Evolutionary conservation across 305 asterid species (phyloP), one percentile per base, ranked within the genome.

Genomic region (Solanum aculeatissimum): DNA sequence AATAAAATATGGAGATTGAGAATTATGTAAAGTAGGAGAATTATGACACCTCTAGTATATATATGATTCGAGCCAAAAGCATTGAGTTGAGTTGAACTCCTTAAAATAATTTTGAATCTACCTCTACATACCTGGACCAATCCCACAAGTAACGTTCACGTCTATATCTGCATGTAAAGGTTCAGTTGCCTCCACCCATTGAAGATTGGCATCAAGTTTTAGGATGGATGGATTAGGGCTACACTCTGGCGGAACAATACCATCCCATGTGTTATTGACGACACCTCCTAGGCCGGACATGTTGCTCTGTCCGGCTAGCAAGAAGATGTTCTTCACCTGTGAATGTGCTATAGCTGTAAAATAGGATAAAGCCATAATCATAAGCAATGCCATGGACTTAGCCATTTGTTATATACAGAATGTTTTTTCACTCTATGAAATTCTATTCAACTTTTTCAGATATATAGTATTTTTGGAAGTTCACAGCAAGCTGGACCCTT

Each of bases 251-350:
- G 35, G 83, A 54, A 80, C 51, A 9, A 80, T 16, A 35, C 65
- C 11, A 14, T 79, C 83, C 83, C 83, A 79, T 79, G 11, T 14
- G n/a, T 54, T 57, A 19, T 38, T 51, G 21, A 32, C 53, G 7
- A 80, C 83, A 15, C 83, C 83, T 80, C 83, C 83, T n/a, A 38
- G 69, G 83, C 83, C 69, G 21, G 69, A 32, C 83, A 80, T 80
- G 19, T 80, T 80, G 13, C 83, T 80, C 51, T 80, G 70, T n/a
- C 83, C 83, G 9, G 83, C 83, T 21, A 54, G 69, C 6, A 80
- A 29, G 70, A 80, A 80, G n/a, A 80, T 80, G 40, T 74, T 74
- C 81, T 74, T 74, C 55, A 74, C 42, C 60, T 47, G 23, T 47
- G 42, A 45, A 23, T 74, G 23, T 45, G 80, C 58, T 14, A 7